phyloP scores from a whole-genome alignment of 352 stramenopile species.

The Phytophthora ohioensis region DNA sequence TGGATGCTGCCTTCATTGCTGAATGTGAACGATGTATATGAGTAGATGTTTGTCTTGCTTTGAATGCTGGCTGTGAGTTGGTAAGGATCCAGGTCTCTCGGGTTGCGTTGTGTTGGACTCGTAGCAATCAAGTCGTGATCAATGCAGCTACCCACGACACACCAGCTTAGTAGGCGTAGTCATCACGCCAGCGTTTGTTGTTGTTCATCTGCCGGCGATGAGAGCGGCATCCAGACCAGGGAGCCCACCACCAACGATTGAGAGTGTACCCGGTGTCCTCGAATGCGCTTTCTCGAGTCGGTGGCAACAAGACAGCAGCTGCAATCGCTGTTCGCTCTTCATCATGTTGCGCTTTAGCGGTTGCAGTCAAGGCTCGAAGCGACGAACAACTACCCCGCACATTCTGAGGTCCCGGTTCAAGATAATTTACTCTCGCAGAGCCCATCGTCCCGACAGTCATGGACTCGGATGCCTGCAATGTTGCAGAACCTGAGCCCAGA shows the following conservation, averaged over 20 bases:
- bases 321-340: constrained; percentile 10
- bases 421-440: constrained; percentile 25
- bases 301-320: neutral
- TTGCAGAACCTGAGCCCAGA: constrained; percentile 23
- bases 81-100: constrained; percentile 4
- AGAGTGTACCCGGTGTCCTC: constrained; percentile 1
- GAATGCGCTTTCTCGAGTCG: constrained; percentile 32
- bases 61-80: constrained; percentile 6
- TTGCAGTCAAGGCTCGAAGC: constrained; percentile 21
- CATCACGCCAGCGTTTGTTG: constrained; percentile 20
- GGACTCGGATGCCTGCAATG: constrained; percentile 18
- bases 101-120: neutral
- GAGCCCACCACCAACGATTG: constrained; percentile 24
- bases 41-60: constrained; percentile 34
- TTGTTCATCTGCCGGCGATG: constrained; percentile 12
- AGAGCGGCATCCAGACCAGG: constrained; percentile 7
- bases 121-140: neutral
- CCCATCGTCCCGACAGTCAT: constrained; percentile 24
- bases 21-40: constrained; percentile 46
- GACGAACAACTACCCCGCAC: constrained; percentile 20
- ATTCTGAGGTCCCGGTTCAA: constrained; percentile 17
- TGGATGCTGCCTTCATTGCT: constrained; percentile 38
- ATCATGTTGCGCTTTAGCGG: constrained; percentile 13
- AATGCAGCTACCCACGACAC: neutral
- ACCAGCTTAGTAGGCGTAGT: constrained; percentile 14